Evolutionary conservation across 768 basidiomycete species (phyloP).

Genomic region (Tylopilus sp.): DNA sequence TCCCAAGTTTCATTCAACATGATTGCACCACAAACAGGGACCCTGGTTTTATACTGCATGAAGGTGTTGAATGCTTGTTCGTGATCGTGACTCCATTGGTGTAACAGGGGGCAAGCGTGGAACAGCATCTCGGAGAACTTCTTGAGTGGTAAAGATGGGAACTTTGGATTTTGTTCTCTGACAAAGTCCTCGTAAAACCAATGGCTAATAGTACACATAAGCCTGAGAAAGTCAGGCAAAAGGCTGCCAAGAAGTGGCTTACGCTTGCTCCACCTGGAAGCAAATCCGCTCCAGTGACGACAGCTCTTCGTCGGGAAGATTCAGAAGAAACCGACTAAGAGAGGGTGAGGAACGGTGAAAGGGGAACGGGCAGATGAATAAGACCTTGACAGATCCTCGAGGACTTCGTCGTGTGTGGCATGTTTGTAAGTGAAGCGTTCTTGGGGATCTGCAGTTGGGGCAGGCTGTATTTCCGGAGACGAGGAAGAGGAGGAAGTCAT

Average conservation of each 20-base stretch:
- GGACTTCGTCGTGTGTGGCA: constrained; percentile 78
- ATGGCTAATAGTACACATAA: constrained; percentile 53
- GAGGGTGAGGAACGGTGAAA: constrained; percentile 13
- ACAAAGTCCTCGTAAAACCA: constrained; percentile 99
- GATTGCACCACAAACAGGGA: constrained; percentile 97
- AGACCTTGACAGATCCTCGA: constrained; percentile 89
- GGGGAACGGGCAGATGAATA: constrained; percentile 12
- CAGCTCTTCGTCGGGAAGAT: constrained; percentile 91
- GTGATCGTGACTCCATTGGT: constrained; percentile 81
- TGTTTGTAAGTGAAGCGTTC: constrained; percentile 59
- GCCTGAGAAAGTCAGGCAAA: constrained; percentile 11
- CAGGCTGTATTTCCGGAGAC: constrained; percentile 65
- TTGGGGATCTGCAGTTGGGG: constrained; percentile 38
- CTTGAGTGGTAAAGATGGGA: constrained; percentile 87
- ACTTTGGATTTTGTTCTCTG: constrained; percentile 82
- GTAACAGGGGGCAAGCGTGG: constrained; percentile 75
- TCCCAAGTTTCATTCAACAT: constrained; percentile 91
- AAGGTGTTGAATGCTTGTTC: constrained; percentile 85
- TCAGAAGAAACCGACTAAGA: constrained; percentile 88
- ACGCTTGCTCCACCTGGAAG: constrained; percentile 99
- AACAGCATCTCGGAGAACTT: constrained; percentile 93
- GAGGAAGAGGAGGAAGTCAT: constrained; percentile 81
- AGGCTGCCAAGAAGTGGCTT: constrained; percentile 33
- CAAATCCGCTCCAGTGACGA: constrained; percentile 89
- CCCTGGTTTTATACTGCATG: constrained; percentile 94